Base-by-base conservation (phyloP, 495 filamentous ascomycete genomes). In the Astrothelium subdiscretum region DNA sequence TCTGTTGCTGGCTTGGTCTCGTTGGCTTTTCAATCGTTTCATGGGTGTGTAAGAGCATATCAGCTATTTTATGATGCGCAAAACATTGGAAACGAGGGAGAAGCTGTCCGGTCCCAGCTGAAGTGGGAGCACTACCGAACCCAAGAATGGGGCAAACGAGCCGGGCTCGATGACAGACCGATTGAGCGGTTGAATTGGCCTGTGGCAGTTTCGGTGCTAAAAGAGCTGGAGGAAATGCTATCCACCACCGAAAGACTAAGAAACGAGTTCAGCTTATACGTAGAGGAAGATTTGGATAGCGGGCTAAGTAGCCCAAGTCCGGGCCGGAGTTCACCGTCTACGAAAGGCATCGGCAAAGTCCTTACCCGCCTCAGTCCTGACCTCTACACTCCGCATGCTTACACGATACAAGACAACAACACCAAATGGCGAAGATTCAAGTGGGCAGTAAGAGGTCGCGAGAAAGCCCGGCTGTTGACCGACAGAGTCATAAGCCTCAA, bases 31-130 rank as follows among this genome's bases (percentile, higher is more conserved):
- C 58, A 60, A 27, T 10, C 58, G 24, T 60, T 60, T 26, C 11
- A 80, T 66, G 68, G 66, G 3, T 71, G 69, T 62, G 60, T 73
- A 31, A 62, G 67, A 52, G 71, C 68, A 10, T 67, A 70, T 38
- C 67, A 72, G 24, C 62, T 71, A n/a, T 69, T 71, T 42, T 67
- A 63, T n/a, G 58, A 62, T 13, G 71, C 71, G 5, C 57, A 64
- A 24, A 65, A 66, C 51, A 62, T 73, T 24, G 69, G 66, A 15
- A 59, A 64, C 2, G 71, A 73, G 59, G 66, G 62, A 15, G 71
- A 73, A 13, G 59, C 65, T 0, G 57, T 73, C n/a, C 54, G 59
- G 10, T 65, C 68, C 3, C 62, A 60, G 38, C 62, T 73, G 18
- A 67, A 71, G 40, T 71, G 70, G 60, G 68, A 73, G 65, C 68